A percentile compares a stretch with the other conserved stretches of the same genome.
These are phyloP conservation scores for Coemansia sp. DNA, from an alignment of 192 early-diverging fungal genomes.

Conservation along the genomic window DNA sequence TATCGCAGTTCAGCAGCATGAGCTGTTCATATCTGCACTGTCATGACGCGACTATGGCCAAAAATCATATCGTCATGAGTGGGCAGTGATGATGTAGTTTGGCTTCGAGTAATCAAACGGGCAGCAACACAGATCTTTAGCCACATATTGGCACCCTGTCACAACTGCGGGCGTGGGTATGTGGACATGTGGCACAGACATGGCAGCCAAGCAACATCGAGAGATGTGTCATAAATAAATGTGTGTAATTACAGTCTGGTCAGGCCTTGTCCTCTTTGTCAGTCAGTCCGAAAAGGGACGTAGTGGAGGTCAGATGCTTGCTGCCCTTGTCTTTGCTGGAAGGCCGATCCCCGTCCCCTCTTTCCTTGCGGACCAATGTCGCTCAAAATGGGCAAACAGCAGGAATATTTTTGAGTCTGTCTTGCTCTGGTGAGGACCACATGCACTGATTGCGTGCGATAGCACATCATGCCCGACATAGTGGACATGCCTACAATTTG, in stretches of 20 bases:
- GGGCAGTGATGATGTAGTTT: not conserved
- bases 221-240: conserved; percentile 2
- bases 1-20: conserved; percentile 2
- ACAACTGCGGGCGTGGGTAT: not conserved
- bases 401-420: not conserved
- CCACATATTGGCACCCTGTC: conserved; percentile 8
- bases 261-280: conserved; percentile 1
- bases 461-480: not conserved
- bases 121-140: not conserved
- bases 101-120: not conserved
- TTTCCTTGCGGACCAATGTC: conserved; percentile 6
- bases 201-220: not conserved
- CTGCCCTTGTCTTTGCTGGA: not conserved
- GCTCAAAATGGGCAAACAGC: not conserved
- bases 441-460: conserved; percentile 9
- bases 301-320: not conserved
- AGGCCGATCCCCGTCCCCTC: conserved; percentile 4
- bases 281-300: not conserved
- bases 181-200: not conserved
- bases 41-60: not conserved
- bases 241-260: conserved; percentile 4
- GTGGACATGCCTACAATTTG: not conserved
- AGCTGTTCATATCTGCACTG: not conserved
- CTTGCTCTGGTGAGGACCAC: not conserved
- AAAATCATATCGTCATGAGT: not conserved